These are phyloP conservation scores for Teunomyces tritomae DNA, from an alignment of 805 yeast species.

Conservation along the genomic window DNA sequence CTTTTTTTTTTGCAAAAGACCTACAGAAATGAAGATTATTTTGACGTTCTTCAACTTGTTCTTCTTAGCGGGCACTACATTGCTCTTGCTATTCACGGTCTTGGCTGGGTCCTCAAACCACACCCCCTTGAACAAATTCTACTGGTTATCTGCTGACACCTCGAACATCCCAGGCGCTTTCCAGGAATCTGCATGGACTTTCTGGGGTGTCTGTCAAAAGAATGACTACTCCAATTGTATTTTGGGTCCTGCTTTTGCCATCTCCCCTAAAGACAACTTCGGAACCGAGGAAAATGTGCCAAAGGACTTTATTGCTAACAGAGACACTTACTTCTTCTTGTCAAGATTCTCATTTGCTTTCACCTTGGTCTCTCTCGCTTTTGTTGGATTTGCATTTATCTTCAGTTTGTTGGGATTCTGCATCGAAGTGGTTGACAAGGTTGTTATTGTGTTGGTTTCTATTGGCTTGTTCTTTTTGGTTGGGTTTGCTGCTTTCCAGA, in stretches of 20 bases:
- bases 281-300: constrained; percentile 52
- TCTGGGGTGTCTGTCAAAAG: constrained; percentile 68
- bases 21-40: constrained; percentile 28
- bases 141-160: constrained; percentile 81
- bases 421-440: constrained; percentile 53
- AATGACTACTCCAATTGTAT: constrained; percentile 51
- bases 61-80: constrained; percentile 45
- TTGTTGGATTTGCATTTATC: constrained; percentile 61
- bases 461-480: constrained; percentile 53
- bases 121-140: constrained; percentile 65
- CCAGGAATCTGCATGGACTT: constrained; percentile 70
- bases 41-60: constrained; percentile 35
- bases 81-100: constrained; percentile 57
- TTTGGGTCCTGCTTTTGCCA: constrained; percentile 75
- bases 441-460: constrained; percentile 49
- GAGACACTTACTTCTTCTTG: constrained; percentile 59
- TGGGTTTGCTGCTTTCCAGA: constrained; percentile 67
- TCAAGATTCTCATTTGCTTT: constrained; percentile 45
- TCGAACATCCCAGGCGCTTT: constrained; percentile 49
- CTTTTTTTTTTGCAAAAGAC: neutral
- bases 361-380: constrained; percentile 49
- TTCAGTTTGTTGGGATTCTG: constrained; percentile 54
- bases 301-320: constrained; percentile 42
- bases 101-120: constrained; percentile 62
- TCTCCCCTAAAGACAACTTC: constrained; percentile 79